phyloP scores from a whole-genome alignment of 345 rosid genomes.

The Streptanthus diversifolius region DNA sequence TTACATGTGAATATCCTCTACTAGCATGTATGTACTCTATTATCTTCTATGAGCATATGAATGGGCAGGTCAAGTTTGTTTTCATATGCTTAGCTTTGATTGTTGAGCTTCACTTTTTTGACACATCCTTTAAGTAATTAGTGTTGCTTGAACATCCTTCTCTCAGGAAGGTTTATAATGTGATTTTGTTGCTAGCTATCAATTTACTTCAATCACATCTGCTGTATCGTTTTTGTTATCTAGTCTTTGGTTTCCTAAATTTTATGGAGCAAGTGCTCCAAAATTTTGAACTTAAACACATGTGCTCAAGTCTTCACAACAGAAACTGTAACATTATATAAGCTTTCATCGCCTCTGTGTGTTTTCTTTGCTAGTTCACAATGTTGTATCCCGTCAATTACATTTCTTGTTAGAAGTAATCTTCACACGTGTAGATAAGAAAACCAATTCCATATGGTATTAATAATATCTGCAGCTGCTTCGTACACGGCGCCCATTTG shows the following conservation, averaged over 20 bases:
- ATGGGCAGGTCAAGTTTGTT: neutral
- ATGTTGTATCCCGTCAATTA: neutral
- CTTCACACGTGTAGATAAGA: neutral
- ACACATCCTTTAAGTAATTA: neutral
- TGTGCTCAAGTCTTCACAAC: neutral
- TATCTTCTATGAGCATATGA: neutral
- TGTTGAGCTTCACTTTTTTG: neutral
- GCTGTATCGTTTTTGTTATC: neutral
- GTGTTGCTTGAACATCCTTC: neutral
- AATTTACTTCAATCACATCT: neutral
- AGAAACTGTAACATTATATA: neutral
- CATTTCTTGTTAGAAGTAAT: neutral
- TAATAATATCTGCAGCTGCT: constrained; percentile 51
- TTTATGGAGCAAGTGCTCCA: neutral
- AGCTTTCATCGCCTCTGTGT: neutral
- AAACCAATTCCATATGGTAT: neutral
- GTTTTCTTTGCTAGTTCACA: neutral
- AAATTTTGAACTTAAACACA: neutral
- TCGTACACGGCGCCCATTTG: constrained; percentile 85
- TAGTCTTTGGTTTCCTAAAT: neutral
- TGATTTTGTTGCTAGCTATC: neutral
- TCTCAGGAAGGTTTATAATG: neutral
- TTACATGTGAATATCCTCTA: neutral
- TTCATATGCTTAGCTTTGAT: neutral
- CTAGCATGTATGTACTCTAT: neutral